phyloP scores from a whole-genome alignment of 495 filamentous ascomycete genomes.

The Penicillium cinerascens region DNA sequence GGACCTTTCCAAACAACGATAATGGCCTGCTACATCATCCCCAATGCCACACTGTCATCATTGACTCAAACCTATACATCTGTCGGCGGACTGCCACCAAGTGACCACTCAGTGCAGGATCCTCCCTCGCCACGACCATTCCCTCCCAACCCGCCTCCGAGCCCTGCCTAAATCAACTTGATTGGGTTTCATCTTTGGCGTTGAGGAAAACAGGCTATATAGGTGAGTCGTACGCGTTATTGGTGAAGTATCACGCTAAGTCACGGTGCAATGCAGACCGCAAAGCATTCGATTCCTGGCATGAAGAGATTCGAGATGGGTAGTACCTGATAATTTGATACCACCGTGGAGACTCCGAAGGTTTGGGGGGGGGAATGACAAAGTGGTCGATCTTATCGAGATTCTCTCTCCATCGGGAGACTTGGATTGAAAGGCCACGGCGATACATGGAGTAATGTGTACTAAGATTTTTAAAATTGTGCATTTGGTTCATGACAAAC shows the following conservation, averaged over 20 bases:
- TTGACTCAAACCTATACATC: constrained; percentile 1
- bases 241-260: background rate
- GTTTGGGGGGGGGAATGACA: background rate
- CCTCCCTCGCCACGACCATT: constrained; percentile 42
- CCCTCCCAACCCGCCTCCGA: constrained; percentile 44
- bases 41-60: background rate
- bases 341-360: background rate
- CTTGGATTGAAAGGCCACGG: background rate
- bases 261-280: background rate
- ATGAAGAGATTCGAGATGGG: background rate
- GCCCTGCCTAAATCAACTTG: constrained; percentile 29
- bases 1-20: too few species aligned
- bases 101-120: constrained; percentile 28
- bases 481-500: constrained; percentile 8
- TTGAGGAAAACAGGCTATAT: constrained; percentile 14
- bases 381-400: background rate
- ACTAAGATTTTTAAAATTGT: constrained; percentile 3
- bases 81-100: constrained; percentile 6
- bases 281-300: constrained; percentile 1
- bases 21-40: constrained; percentile 6
- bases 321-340: background rate
- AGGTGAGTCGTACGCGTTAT: constrained; percentile 5
- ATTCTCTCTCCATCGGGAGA: background rate
- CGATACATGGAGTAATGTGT: background rate
- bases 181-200: constrained; percentile 12